Evolutionary conservation across 768 basidiomycete genomes (phyloP).

Genomic region (Epithele typhae): DNA sequence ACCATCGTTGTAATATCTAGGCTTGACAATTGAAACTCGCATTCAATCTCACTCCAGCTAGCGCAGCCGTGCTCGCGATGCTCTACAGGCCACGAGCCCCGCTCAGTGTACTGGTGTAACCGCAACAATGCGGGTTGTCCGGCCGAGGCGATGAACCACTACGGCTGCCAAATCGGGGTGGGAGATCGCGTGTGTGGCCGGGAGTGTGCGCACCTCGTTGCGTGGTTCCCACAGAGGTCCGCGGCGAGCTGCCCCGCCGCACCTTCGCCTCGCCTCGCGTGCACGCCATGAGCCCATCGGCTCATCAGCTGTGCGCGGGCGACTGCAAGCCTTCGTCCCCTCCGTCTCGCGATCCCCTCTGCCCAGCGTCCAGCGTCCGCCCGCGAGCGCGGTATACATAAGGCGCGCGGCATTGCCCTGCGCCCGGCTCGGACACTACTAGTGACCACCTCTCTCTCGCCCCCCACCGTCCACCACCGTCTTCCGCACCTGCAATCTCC

Average conservation of each 20-base stretch:
- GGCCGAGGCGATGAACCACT: neutral
- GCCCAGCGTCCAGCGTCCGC: constrained; percentile 7
- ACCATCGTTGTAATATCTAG: neutral
- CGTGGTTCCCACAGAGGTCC: neutral
- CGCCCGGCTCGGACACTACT: neutral
- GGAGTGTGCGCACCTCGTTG: too few species aligned
- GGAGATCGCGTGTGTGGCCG: too few species aligned
- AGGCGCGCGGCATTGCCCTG: neutral
- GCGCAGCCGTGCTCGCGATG: too few species aligned
- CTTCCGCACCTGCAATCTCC: too few species aligned
- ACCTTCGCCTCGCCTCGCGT: neutral
- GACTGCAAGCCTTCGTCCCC: neutral
- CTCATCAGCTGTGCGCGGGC: constrained; percentile 1
- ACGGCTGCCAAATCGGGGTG: constrained; percentile 1
- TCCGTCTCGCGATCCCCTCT: constrained; percentile 9
- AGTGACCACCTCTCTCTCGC: neutral
- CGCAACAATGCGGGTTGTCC: too few species aligned
- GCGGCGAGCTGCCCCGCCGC: too few species aligned
- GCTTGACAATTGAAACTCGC: too few species aligned
- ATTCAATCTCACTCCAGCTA: too few species aligned
- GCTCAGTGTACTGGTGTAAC: too few species aligned
- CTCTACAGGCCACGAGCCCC: too few species aligned
- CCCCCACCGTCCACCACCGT: neutral
- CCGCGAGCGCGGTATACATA: neutral
- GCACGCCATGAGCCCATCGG: constrained; percentile 1